Base-by-base conservation (phyloP, 331 rosid genomes). In the Dryas integrifolia region DNA sequence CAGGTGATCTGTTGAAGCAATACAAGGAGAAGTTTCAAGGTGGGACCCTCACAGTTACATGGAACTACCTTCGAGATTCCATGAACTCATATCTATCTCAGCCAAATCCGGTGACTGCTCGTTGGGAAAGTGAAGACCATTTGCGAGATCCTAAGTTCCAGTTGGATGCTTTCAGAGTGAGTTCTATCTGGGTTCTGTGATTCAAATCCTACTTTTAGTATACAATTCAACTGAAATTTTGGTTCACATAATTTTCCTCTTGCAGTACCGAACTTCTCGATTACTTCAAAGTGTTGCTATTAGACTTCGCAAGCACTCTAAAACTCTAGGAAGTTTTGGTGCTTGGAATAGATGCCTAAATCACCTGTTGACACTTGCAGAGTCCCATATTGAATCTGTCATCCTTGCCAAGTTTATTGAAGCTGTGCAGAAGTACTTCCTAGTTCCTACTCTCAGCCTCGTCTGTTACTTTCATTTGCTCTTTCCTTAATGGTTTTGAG, bases 291-390 rank as follows among this genome's bases (percentile, higher is more conserved):
- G 96, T 82, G 98, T 83, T 62, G 90, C 90, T 61, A 80, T 91
- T 30, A 84, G 97, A 68, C 92, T 94, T 39, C 86, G 78, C 50
- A 94, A 94, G 86, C 97, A 94, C 79, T 85, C 96, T 41, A 91
- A 91, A 84, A 65, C 85, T 49, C 98, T 91, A 46, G 98, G 98
- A 67, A 61, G 74, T 70, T 94, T 94, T 79, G 96, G 97, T 65
- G 96, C 97, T 51, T 94, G 98, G 98, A 94, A 94, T 77, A 83
- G 97, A 85, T 94, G 98, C 85, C 87, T 94, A 78, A 91, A 94
- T 83, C 98, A 94, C 83, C 97, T 94, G 38, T 76, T 94, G 80
- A 91, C 98, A 26, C 96, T 94, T 46, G 95, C 98, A 12, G 98
- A 94, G 72, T 94, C 98, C 43, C 98, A 94, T 75, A 84, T 91